Evolutionary conservation across 1,139 yeast genomes (phyloP), one percentile per base, ranked within the genome.

Genomic region (Candida tropicalis): DNA sequence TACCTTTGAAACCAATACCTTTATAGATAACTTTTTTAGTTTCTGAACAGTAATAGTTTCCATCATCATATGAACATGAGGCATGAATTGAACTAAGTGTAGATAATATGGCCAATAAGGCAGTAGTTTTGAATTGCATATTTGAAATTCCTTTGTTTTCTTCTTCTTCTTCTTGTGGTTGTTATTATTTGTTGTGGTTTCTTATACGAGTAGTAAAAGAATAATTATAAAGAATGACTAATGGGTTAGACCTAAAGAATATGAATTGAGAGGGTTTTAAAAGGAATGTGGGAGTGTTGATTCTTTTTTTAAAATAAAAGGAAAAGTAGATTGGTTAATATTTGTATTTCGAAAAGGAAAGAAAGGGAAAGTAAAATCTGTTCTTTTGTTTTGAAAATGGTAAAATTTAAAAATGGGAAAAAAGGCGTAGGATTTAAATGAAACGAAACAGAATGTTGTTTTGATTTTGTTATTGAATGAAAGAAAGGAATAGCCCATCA

Each of bases 31-130:
- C 77, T 53, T 87, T 89, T 49, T 69, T 58, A 47, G 89, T 87
- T 51, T 79, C 64, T 51, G 77, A 67, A 70, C 97, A 89, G 78
- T 85, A 90, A 74, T 84, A 87, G 77, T 88, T 89, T 52, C 97
- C 97, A 15, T 45, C 50, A 26, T 40, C 48, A 18, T 17, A 24
- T 17, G 48, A 20, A 37, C 55, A 51, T 5, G 35, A 31, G 4
- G 54, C 48, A 10, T 34, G 40, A 18, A 45, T 49, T 7, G 55
- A 42, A 15, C 43, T 38, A 20, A 50, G 28, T 15, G 53, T 40
- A 6, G 50, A 27, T 24, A 49, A 42, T 8, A 49, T 43, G 7
- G 54, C 36, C 22, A 52, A 39, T 35, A 53, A 45, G 27, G 52
- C 40, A 16, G 54, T 39, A 22, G 48, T 41, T 37, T 50, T 37